phyloP scores from a whole-genome alignment of 2,329 filamentous ascomycete genomes.

The Pleoardoris graminearum region DNA sequence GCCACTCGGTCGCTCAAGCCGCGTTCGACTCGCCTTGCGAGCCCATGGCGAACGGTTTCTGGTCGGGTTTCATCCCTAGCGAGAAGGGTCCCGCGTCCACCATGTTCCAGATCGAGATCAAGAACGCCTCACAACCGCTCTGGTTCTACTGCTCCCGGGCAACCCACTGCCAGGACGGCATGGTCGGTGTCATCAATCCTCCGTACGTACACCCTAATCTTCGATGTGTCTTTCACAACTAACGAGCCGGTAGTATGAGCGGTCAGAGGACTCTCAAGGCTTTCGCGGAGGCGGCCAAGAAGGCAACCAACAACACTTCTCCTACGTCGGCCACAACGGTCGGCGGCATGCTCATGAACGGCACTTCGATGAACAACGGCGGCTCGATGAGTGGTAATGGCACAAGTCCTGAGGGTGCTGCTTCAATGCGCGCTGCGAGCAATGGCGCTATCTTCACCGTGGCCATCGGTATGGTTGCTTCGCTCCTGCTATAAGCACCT shows the following conservation, averaged over 20 bases:
- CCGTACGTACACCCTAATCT: slow-evolving; percentile 29
- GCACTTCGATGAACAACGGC: slow-evolving; percentile 5
- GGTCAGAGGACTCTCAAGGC: slow-evolving; percentile 10
- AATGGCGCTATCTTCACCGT: slow-evolving; percentile 17
- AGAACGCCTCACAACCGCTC: slow-evolving; percentile 42
- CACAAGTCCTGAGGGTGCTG: slow-evolving; percentile 11
- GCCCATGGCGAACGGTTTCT: slow-evolving; percentile 41
- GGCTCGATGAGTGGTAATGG: slow-evolving; percentile 9
- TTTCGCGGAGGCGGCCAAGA: slow-evolving; percentile 1
- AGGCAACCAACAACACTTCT: slow-evolving; percentile 15
- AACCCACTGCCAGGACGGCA: slow-evolving; percentile 44
- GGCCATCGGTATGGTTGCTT: slow-evolving; percentile 22
- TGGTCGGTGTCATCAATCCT: slow-evolving; percentile 48
- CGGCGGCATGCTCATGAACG: slow-evolving; percentile 19
- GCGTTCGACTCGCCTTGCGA: slow-evolving; percentile 41
- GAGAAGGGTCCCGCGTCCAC: slow-evolving; percentile 27
- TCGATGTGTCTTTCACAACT: background rate
- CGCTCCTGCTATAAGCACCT: slow-evolving; percentile 22
- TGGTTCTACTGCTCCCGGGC: slow-evolving; percentile 49
- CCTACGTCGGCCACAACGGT: slow-evolving; percentile 16
- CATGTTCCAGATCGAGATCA: slow-evolving; percentile 41
- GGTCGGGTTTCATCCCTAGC: slow-evolving; percentile 43
- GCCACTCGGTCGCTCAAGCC: slow-evolving; percentile 45
- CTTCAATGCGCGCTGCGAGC: slow-evolving; percentile 15
- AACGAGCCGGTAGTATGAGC: background rate